Evolutionary conservation across 1,284 basidiomycete genomes (phyloP), one percentile per base, ranked within the genome.

Genomic region (Heterobasidion irregulare): DNA sequence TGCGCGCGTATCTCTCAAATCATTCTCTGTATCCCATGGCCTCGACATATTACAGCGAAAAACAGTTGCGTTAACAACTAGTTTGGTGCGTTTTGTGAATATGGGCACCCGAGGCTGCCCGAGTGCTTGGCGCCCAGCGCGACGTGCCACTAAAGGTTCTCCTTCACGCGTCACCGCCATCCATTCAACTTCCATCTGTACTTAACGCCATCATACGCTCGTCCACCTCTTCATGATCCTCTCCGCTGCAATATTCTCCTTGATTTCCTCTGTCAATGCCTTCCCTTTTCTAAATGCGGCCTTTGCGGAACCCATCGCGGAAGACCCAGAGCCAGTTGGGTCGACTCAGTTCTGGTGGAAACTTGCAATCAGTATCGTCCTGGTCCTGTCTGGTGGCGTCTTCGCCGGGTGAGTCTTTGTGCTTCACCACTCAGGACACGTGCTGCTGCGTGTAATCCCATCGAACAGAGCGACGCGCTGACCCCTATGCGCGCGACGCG

Each of bases 331-430:
- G 50, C 66, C 65, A 0, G 55, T 67, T 3, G 75, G 68, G 33
- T 75, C 78, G 0, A 63, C 75, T 4, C 76, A 78, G 53, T 89
- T 91, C 68, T 86, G 79, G 76, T 80, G 74, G 62, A 89, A 91
- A 66, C 70, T 94, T 35, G 58, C 79, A 32, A 69, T 91, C 55
- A 88, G 87, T 58, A 72, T 74, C 6, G 67, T 70, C 0, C 76
- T 95, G 33, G 90, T 94, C 10, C 71, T 95, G 1, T 72, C 81
- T 0, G 92, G 92, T 13, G 92, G 92, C 55, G 84, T 91, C 10
- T 94, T 95, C 67, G 89, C 92, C 33, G 92, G 92, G 91, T 90
- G 57, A 58, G 84, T 52, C 35, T 49, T 16, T 35, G 26, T 36
- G 32, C 44, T n/a, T 32, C 26, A 26, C 26, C 26, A 26, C 2